Evolutionary conservation across 1,284 basidiomycete genomes (phyloP), one percentile per base, ranked within the genome.

Genomic region (Inonotus hispidus): DNA sequence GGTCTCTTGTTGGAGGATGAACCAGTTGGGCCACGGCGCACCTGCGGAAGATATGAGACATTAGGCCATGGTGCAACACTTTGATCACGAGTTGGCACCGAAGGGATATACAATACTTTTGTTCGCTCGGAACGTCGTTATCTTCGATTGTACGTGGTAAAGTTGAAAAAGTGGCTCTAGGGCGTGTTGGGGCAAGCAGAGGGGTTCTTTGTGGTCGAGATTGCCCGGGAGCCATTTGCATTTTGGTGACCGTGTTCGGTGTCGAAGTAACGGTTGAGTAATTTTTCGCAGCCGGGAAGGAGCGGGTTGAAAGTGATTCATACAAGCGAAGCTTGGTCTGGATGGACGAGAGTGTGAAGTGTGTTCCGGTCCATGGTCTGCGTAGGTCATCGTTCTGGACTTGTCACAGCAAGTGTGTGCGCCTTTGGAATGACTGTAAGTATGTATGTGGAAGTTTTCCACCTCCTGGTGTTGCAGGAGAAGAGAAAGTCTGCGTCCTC

Each of bases 251-350:
- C n/a, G n/a, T n/a, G n/a, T n/a, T n/a, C n/a, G n/a, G n/a, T n/a
- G n/a, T n/a, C n/a, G n/a, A n/a, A n/a, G n/a, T n/a, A n/a, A n/a
- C n/a, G n/a, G n/a, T n/a, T n/a, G n/a, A n/a, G n/a, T n/a, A n/a
- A n/a, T n/a, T n/a, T n/a, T n/a, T 41, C 16, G 25, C 19, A 49
- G 46, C 8, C 8, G 25, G 27, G 2, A 23, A 41, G 3, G 29
- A 50, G 35, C 16, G 27, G 23, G 29, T 10, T 2, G 46, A 23
- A 49, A 46, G 58, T 29, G 50, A 41, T 39, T 59, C 58, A 13
- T 59, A 53, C 58, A 59, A n/a, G 19, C 41, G 32, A 5, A 37
- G 38, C 38, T 59, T 59, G 29, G 58, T 43, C 25, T 53, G 58
- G n/a, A 53, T 50, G 11, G 58, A 45, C n/a, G 52, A 45, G n/a